Percentiles rank a stretch among this genome's conserved stretches.
phyloP scores from a whole-genome alignment of 2,329 filamentous ascomycete species.

The Gaeumannomyces sp. region DNA sequence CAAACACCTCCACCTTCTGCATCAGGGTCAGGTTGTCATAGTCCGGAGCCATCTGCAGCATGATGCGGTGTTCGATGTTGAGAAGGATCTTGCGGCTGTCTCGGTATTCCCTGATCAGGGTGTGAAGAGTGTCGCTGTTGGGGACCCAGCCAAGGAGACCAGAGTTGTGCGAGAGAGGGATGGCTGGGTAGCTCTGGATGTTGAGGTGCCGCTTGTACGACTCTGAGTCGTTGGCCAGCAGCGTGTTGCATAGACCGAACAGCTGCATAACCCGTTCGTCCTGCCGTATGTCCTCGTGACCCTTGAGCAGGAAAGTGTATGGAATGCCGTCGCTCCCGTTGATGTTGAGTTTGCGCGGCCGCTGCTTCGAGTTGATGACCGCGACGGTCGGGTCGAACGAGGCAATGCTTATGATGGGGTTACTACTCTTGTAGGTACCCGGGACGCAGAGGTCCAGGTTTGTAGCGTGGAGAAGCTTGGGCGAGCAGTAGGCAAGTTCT shows the following conservation, averaged over 20 bases:
- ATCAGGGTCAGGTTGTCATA: conserved; percentile 98
- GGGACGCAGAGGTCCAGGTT: conserved; percentile 93
- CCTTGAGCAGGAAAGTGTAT: conserved; percentile 90
- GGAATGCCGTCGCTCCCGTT: conserved; percentile 81
- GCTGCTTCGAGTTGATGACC: conserved; percentile 95
- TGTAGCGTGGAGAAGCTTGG: conserved; percentile 77
- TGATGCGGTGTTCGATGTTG: conserved; percentile 98
- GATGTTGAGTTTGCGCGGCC: conserved; percentile 81
- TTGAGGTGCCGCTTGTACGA: conserved; percentile 95
- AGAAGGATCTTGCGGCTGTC: conserved; percentile 95
- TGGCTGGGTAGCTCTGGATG: conserved; percentile 94
- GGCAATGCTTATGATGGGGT: conserved; percentile 74
- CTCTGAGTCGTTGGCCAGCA: conserved; percentile 88
- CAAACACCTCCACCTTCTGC: conserved; percentile 99
- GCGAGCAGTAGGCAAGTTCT: conserved; percentile 94
- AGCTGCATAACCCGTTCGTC: conserved; percentile 99
- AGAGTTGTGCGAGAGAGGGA: conserved; percentile 92
- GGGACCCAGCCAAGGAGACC: conserved; percentile 94
- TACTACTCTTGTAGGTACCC: conserved; percentile 78
- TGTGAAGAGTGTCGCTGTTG: conserved; percentile 94
- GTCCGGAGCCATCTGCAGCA: conserved; percentile 99
- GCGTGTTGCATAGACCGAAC: conserved; percentile 94
- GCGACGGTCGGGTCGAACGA: conserved; percentile 85
- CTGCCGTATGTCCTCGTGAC: conserved; percentile 98
- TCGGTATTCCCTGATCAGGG: conserved; percentile 93